Base-by-base conservation (phyloP, 768 basidiomycete species). In the Auriscalpium vulgare region DNA sequence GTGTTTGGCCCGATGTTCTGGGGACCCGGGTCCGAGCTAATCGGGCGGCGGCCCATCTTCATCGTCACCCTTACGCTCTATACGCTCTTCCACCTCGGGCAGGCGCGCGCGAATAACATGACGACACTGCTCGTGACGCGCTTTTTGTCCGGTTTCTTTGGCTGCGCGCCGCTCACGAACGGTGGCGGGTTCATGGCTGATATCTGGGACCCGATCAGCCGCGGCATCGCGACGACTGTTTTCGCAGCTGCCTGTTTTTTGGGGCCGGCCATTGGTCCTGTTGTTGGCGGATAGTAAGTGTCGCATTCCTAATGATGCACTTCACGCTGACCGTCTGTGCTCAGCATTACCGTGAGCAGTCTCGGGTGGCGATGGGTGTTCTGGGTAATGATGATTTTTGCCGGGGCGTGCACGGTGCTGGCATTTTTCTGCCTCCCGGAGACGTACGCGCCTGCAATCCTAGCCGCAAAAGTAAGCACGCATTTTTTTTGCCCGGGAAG, bases 111-210 rank as follows among this genome's bases (percentile, higher is more conserved):
- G 19, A 53, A 60, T 7, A 40, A 59, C 46, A 63, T 63, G 23
- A 51, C 47, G 37, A 60, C 63, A 1, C 44, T 63, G 8, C 56
- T 61, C 16, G 50, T 61, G 47, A 63, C 59, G 10, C 65, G 66
- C 10, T 67, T 68, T 51, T 50, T 68, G 8, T 61, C 56, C 37
- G 67, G 67, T 2, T 58, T 61, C 48, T 66, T 68, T 37, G 54
- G 58, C 36, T 51, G 48, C 14, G 58, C 58, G 8, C 65, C 67
- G 4, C 53, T 68, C 37, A 65, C 64, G 13, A 64, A 59, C 40
- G 37, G 50, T 8, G 57, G 56, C 1, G 63, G 65, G 0, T 53
- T 68, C 43, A 62, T 67, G 14, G 62, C 66, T 13, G 66, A 67
- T 45, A 58, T 67, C 29, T 68, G 65, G 63, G 58, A 65, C 44